Conservation (phyloP, 306 rosid genomes). For the Vachellia pachyceras region DNA sequence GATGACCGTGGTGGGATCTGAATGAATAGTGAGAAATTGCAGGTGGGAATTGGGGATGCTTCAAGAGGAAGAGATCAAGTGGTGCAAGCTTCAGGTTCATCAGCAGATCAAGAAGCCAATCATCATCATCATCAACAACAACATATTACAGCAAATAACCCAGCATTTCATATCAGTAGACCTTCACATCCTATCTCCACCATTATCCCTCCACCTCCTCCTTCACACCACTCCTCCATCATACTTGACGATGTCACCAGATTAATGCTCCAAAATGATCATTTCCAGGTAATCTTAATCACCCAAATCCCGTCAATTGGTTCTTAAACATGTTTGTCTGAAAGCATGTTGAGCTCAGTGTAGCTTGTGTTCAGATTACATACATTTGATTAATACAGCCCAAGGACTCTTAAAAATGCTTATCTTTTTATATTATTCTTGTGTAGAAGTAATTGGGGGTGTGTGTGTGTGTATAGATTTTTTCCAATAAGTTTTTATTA, state of each 20-base stretch:
- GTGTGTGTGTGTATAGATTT: neutral
- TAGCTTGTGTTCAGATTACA: too few species aligned
- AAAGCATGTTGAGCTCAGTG: too few species aligned
- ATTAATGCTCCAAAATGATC: conserved; percentile 77
- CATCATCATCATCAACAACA: conserved; percentile 55
- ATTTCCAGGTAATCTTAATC: conserved; percentile 67
- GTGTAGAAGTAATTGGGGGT: neutral
- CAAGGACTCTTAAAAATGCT: neutral
- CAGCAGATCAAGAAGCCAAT: conserved; percentile 56
- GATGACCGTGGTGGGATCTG: neutral
- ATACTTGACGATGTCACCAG: conserved; percentile 76
- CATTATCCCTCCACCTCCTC: conserved; percentile 79
- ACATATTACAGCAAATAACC: conserved; percentile 43
- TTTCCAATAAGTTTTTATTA: neutral
- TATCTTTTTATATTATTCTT: neutral
- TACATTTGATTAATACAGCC: neutral
- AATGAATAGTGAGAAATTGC: conserved; percentile 1
- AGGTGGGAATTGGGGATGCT: conserved; percentile 87
- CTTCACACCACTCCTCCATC: conserved; percentile 69
- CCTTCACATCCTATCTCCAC: conserved; percentile 77
- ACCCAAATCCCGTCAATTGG: neutral
- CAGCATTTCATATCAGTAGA: conserved; percentile 70
- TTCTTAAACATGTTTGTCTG: neutral
- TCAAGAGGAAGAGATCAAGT: conserved; percentile 61
- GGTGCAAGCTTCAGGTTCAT: conserved; percentile 51